A percentile compares a stretch with the other conserved stretches of the same genome.
These are phyloP conservation scores for Axilococcus clingmanii DNA, from an alignment of 139 green algal species.

Conservation along the genomic window DNA sequence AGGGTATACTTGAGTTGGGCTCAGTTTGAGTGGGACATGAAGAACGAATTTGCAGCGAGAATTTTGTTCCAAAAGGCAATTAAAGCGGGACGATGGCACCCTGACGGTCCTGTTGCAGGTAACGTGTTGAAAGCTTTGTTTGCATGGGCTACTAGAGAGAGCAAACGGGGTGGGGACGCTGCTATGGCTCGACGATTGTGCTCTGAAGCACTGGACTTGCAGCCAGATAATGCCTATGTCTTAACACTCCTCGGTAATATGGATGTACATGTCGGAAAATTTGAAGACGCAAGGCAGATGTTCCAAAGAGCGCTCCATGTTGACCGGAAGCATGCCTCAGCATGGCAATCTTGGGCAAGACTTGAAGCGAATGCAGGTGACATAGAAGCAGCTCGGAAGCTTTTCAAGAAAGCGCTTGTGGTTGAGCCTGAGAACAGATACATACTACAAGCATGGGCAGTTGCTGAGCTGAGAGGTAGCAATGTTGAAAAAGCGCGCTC, in stretches of 20 bases:
- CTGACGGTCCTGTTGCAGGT: constrained; percentile 9
- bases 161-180: constrained; percentile 8
- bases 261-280: constrained; percentile 4
- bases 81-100: constrained; percentile 20
- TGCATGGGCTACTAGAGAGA: constrained; percentile 39
- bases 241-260: constrained; percentile 28
- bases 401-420: constrained; percentile 38
- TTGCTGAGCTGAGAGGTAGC: constrained; percentile 24
- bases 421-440: constrained; percentile 39
- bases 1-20: constrained; percentile 35
- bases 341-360: constrained; percentile 39
- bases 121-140: constrained; percentile 25
- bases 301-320: constrained; percentile 12
- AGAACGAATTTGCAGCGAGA: constrained; percentile 29
- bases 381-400: constrained; percentile 25
- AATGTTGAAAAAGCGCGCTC: constrained; percentile 4
- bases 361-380: constrained; percentile 36
- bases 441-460: constrained; percentile 43
- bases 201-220: constrained; percentile 15
- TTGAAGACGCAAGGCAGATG: constrained; percentile 14
- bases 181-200: constrained; percentile 11
- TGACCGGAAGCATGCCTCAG: constrained; percentile 10
- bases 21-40: constrained; percentile 31
- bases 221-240: constrained; percentile 33
- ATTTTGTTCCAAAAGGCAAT: constrained; percentile 38